A percentile compares a stretch with the other conserved stretches of the same genome.
These are phyloP conservation scores for Yamadazyma membranifaciens DNA, from an alignment of 1,139 yeast genomes.

Conservation along the genomic window DNA sequence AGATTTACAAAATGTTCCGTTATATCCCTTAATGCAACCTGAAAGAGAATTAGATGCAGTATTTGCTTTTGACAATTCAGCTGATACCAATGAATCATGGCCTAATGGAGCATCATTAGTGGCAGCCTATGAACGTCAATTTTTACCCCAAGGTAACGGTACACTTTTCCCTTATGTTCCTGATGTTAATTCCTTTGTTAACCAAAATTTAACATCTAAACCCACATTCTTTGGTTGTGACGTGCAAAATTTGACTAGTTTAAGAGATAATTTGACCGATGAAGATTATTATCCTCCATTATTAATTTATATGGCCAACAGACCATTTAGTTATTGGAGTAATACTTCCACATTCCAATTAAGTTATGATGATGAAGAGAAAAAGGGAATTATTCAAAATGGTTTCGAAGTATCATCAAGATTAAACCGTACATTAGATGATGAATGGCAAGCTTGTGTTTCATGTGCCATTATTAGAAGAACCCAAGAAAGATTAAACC, in stretches of 20 bases:
- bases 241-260: slow-evolving; percentile 58
- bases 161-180: slow-evolving; percentile 86
- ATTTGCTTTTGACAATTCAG: slow-evolving; percentile 50
- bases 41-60: slow-evolving; percentile 40
- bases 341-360: slow-evolving; percentile 74
- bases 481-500: slow-evolving; percentile 69
- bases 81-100: slow-evolving; percentile 43
- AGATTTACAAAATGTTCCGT: slow-evolving; percentile 42
- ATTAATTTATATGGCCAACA: slow-evolving; percentile 76
- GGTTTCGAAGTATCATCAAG: slow-evolving; percentile 81
- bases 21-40: slow-evolving; percentile 38
- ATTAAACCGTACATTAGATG: slow-evolving; percentile 68
- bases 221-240: slow-evolving; percentile 91
- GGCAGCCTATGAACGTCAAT: slow-evolving; percentile 67
- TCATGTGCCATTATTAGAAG: slow-evolving; percentile 89
- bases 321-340: slow-evolving; percentile 64
- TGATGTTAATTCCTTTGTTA: slow-evolving; percentile 61
- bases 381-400: slow-evolving; percentile 62
- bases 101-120: slow-evolving; percentile 41
- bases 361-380: slow-evolving; percentile 58
- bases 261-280: slow-evolving; percentile 25
- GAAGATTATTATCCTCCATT: slow-evolving; percentile 59
- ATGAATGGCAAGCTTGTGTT: slow-evolving; percentile 75
- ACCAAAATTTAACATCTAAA: slow-evolving; percentile 55
- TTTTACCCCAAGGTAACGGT: slow-evolving; percentile 57